These are phyloP conservation scores for Apocynum venetum DNA, from an alignment of 257 asterid species.

Conservation along the genomic window DNA sequence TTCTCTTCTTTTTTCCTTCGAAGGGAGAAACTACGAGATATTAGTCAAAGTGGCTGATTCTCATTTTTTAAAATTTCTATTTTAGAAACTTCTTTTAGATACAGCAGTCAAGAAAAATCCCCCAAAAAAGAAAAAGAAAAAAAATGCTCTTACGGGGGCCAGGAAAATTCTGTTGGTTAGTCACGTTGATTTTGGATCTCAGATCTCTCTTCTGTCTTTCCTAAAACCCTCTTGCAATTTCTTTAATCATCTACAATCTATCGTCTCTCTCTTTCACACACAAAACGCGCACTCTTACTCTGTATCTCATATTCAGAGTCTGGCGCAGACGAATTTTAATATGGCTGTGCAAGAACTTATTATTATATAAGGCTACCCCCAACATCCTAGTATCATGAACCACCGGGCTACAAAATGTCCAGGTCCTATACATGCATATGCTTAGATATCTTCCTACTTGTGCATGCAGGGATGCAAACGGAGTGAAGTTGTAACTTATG, in stretches of 20 bases:
- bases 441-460: neutral
- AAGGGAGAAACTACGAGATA: no score
- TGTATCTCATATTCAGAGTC: neutral
- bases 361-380: neutral
- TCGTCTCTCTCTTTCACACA: neutral
- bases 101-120: no score
- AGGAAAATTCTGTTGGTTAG: no score
- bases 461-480: conserved; percentile 12
- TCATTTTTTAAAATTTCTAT: no score
- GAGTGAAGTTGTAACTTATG: conserved; percentile 2
- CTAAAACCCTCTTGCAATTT: neutral
- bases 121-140: no score
- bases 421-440: neutral
- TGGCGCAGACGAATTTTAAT: neutral
- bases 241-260: neutral
- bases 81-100: no score
- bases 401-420: neutral
- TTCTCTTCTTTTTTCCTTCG: no score
- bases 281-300: neutral
- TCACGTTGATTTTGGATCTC: neutral
- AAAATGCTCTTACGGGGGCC: no score
- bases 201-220: neutral
- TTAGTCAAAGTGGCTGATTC: no score
- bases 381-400: neutral
- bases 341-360: conserved; percentile 1